Evolutionary conservation across 192 early-diverging fungal genomes (phyloP).

Genomic region (Diversispora epigaea): DNA sequence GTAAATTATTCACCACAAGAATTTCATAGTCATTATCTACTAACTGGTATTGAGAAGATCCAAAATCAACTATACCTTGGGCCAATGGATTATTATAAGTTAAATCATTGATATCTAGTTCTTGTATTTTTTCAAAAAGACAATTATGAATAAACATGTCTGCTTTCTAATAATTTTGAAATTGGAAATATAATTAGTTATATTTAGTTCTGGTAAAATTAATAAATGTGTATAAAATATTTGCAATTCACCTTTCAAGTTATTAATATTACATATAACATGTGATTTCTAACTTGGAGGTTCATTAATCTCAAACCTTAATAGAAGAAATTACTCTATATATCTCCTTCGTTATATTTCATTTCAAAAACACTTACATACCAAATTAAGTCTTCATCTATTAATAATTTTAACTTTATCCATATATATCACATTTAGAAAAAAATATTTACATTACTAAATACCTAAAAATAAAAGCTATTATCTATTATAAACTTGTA

Average conservation of each 20-base stretch:
- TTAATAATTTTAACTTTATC: too few relatives aligned
- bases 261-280: neutral
- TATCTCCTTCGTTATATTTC: too few relatives aligned
- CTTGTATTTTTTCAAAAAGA: neutral
- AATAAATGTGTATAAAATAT: neutral
- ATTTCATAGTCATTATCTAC: neutral
- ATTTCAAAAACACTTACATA: too few relatives aligned
- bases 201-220: neutral
- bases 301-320: slow-evolving; percentile 4
- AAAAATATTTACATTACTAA: too few relatives aligned
- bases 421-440: too few relatives aligned
- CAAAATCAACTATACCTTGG: slow-evolving; percentile 4
- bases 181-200: neutral
- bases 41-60: neutral
- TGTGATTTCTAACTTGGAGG: neutral
- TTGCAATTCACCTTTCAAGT: neutral
- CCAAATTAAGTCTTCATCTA: too few relatives aligned
- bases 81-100: neutral
- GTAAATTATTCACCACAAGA: slow-evolving; percentile 10
- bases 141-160: neutral
- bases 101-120: slow-evolving; percentile 9
- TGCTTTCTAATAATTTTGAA: neutral
- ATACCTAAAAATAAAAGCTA: too few relatives aligned
- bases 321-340: slow-evolving; percentile 4
- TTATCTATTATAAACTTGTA: too few relatives aligned